These are phyloP conservation scores for Populus tomentosa DNA, from an alignment of 441 rosid species.

Conservation along the genomic window DNA sequence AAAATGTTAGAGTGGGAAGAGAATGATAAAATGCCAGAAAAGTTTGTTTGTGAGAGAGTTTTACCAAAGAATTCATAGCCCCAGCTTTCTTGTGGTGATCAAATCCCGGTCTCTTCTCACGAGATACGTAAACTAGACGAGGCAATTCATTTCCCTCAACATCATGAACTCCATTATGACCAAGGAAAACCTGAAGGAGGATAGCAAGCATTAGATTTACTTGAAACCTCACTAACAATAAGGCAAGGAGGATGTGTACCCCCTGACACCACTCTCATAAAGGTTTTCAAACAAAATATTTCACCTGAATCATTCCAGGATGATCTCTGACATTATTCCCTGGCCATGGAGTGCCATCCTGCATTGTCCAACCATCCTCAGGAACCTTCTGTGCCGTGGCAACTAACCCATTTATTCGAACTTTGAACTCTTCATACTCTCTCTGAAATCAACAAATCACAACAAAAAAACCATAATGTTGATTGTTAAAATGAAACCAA, in stretches of 20 bases:
- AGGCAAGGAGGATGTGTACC: not conserved
- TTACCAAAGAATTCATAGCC: constrained; percentile 93
- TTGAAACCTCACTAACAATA: not conserved
- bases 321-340: constrained; percentile 91
- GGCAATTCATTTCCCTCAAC: constrained; percentile 86
- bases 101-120: constrained; percentile 95
- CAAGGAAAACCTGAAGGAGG: constrained; percentile 69
- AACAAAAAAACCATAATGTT: not conserved
- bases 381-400: constrained; percentile 91
- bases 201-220: constrained; percentile 1
- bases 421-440: constrained; percentile 90
- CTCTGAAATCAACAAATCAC: constrained; percentile 43
- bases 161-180: constrained; percentile 78
- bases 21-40: constrained; percentile 2
- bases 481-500: constrained; percentile 12
- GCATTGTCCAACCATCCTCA: constrained; percentile 99
- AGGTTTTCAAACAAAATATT: constrained; percentile 10
- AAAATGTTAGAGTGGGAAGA: constrained; percentile 14
- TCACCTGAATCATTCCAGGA: constrained; percentile 99
- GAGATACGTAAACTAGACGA: constrained; percentile 84
- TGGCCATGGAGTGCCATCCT: constrained; percentile 98
- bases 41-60: not conserved
- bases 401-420: constrained; percentile 79
- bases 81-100: constrained; percentile 99
- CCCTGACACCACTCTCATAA: not conserved